A percentile compares a stretch with the other conserved stretches of the same genome.
phyloP scores from a whole-genome alignment of 106 monocot species.

The Posidonia australis region DNA sequence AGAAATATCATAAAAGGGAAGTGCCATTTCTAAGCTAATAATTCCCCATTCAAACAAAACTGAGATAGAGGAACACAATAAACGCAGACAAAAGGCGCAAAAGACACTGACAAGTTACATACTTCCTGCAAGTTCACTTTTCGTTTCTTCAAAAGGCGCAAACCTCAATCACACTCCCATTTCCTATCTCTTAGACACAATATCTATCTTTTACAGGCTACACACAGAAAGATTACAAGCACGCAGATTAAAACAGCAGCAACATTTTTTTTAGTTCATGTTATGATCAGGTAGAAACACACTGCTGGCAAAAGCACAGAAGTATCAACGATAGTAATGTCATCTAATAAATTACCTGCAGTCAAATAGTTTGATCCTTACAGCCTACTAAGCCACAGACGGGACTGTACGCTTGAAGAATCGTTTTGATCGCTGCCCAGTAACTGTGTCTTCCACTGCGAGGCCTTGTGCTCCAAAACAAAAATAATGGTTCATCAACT shows the following conservation, averaged over 20 bases:
- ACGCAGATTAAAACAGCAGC: neutral
- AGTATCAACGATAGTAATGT: neutral
- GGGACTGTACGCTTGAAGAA: conserved; percentile 31
- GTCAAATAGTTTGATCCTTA: no score
- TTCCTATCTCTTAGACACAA: neutral
- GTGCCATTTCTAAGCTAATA: no score
- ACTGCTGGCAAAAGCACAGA: neutral
- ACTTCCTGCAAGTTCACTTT: no score
- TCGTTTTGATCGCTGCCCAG: conserved; percentile 14
- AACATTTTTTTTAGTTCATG: neutral
- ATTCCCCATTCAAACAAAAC: no score
- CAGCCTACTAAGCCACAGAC: conserved; percentile 28
- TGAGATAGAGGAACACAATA: no score
- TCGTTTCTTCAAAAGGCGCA: no score
- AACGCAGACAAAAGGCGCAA: no score
- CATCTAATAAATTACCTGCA: no score
- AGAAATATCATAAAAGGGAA: no score
- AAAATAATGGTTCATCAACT: conserved; percentile 57
- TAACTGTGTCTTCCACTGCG: conserved; percentile 21
- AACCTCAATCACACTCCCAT: no score
- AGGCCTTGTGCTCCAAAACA: conserved; percentile 68
- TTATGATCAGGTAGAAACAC: no score
- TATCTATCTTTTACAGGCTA: neutral
- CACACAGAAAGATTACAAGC: neutral
- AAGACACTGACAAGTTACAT: no score